These are phyloP conservation scores for Austroboletus eburneus DNA, from an alignment of 768 basidiomycete species.

Conservation along the genomic window DNA sequence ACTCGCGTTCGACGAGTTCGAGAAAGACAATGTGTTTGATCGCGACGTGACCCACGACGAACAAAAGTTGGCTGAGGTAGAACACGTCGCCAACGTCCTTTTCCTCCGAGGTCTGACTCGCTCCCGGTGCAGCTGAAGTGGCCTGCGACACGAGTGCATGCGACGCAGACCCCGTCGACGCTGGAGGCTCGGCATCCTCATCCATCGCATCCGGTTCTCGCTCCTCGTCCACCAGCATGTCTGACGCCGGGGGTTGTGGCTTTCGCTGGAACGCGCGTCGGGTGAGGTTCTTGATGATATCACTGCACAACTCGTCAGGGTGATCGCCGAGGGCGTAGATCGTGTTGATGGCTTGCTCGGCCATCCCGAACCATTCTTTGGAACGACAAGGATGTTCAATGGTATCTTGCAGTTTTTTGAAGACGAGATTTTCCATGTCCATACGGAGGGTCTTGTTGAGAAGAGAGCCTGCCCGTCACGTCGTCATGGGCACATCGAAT, in stretches of 20 bases:
- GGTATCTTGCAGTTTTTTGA: conserved; percentile 76
- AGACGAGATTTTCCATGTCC: conserved; percentile 84
- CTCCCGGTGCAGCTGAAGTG: conserved; percentile 8
- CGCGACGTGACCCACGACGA: conserved; percentile 93
- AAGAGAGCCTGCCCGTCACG: conserved; percentile 62
- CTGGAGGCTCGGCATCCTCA: conserved; percentile 32
- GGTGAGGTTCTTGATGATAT: conserved; percentile 81
- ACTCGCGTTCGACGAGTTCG: conserved; percentile 92
- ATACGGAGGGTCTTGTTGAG: conserved; percentile 81
- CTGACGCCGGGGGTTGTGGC: conserved; percentile 11
- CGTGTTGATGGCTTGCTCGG: conserved; percentile 95
- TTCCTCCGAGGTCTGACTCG: conserved; percentile 16
- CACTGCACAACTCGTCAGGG: conserved; percentile 79
- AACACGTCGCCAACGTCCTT: conserved; percentile 78
- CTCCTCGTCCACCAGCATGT: conserved; percentile 16
- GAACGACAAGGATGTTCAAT: conserved; percentile 77
- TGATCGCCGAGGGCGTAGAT: conserved; percentile 93
- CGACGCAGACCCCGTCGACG: conserved; percentile 18
- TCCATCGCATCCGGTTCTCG: conserved; percentile 53
- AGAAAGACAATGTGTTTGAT: conserved; percentile 97
- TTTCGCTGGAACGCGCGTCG: conserved; percentile 55
- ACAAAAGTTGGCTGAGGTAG: conserved; percentile 88
- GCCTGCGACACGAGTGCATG: conserved; percentile 19
- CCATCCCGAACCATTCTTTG: conserved; percentile 95
- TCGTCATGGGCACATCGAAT: neutral